These are phyloP conservation scores for Fusarium pseudocircinatum DNA, from an alignment of 2,329 filamentous ascomycete genomes.

Conservation along the genomic window DNA sequence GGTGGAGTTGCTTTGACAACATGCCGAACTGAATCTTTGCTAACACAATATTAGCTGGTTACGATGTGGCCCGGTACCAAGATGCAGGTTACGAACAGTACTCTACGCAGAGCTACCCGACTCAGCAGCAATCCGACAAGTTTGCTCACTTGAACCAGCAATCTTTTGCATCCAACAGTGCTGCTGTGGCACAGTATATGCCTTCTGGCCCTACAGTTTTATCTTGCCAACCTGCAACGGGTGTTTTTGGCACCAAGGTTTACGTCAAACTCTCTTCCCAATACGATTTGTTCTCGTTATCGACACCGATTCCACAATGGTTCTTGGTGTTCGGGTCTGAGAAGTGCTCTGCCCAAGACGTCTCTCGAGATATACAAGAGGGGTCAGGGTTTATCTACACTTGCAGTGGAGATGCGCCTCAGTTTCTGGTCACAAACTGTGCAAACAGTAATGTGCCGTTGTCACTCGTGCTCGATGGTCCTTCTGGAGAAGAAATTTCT, in stretches of 20 bases:
- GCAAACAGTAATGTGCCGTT: slow-evolving; percentile 62
- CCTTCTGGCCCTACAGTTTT: slow-evolving; percentile 68
- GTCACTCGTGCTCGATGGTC: slow-evolving; percentile 62
- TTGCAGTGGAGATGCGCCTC: slow-evolving; percentile 77
- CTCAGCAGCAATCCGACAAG: slow-evolving; percentile 61
- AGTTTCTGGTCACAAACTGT: slow-evolving; percentile 61
- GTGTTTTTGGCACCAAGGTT: slow-evolving; percentile 75
- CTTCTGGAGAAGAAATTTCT: slow-evolving; percentile 63
- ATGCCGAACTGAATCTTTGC: background rate
- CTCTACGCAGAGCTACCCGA: slow-evolving; percentile 56
- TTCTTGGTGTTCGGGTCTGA: slow-evolving; percentile 82
- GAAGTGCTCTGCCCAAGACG: slow-evolving; percentile 68
- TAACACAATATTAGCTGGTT: slow-evolving; percentile 54
- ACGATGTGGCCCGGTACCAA: slow-evolving; percentile 69
- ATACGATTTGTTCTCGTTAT: slow-evolving; percentile 73
- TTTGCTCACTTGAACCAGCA: slow-evolving; percentile 64
- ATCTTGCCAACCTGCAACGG: slow-evolving; percentile 75
- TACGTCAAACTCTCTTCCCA: slow-evolving; percentile 78
- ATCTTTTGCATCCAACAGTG: slow-evolving; percentile 68
- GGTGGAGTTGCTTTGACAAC: background rate
- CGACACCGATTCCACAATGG: slow-evolving; percentile 64
- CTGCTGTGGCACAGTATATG: slow-evolving; percentile 73
- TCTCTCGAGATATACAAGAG: slow-evolving; percentile 69
- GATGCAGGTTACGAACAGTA: slow-evolving; percentile 66
- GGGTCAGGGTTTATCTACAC: slow-evolving; percentile 73